Evolutionary conservation across 192 early-diverging fungal species (phyloP).

Genomic region (Backusella liffmaniae): DNA sequence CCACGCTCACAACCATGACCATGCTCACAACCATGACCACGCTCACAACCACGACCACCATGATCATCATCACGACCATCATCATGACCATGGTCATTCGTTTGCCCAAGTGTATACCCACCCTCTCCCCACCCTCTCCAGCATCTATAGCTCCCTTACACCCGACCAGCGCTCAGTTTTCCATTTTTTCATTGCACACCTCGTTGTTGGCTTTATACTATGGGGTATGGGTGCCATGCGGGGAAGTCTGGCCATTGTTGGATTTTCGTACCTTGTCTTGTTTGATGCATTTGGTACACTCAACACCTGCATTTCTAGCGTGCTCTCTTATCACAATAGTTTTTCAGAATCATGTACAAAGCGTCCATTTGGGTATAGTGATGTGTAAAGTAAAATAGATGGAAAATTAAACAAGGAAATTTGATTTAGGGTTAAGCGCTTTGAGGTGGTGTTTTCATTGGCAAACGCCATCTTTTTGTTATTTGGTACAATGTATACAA

Average conservation of each 20-base stretch:
- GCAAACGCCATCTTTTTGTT: constrained; percentile 50
- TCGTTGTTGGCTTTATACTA: constrained; percentile 37
- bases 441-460: constrained; percentile 52
- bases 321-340: constrained; percentile 39
- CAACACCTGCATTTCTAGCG: constrained; percentile 50
- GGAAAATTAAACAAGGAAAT: not conserved
- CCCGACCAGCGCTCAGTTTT: constrained; percentile 54
- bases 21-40: constrained; percentile 7
- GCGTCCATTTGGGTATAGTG: constrained; percentile 50
- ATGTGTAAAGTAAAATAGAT: not conserved
- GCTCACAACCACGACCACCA: constrained; percentile 21
- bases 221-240: constrained; percentile 43
- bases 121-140: constrained; percentile 41
- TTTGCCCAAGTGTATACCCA: constrained; percentile 17
- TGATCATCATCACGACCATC: not conserved
- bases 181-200: constrained; percentile 45
- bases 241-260: constrained; percentile 49
- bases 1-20: constrained; percentile 7
- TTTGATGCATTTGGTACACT: constrained; percentile 59
- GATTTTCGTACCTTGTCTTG: constrained; percentile 47
- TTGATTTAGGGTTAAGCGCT: constrained; percentile 43
- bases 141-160: constrained; percentile 35
- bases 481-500: constrained; percentile 57
- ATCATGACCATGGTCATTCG: constrained; percentile 28
- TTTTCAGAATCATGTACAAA: constrained; percentile 43